phyloP scores from a whole-genome alignment of 805 yeast species.

The Candida maltosa region DNA sequence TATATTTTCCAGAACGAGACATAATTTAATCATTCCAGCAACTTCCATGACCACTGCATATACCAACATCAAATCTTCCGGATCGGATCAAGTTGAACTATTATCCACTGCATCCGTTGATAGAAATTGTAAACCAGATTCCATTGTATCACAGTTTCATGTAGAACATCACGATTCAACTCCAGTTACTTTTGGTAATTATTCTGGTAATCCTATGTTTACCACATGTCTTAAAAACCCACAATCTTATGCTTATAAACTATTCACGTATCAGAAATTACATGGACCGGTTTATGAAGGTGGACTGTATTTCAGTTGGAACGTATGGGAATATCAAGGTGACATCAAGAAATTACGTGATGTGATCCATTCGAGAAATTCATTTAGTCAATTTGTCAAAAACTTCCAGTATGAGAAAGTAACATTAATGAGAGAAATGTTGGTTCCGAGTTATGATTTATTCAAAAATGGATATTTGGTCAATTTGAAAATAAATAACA shows the following conservation, averaged over 20 bases:
- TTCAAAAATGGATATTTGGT: conserved; percentile 6
- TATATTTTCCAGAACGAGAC: too few species aligned
- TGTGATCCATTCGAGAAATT: conserved; percentile 2
- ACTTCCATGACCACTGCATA: too few species aligned
- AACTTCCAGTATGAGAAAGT: background rate
- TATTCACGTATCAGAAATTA: too few species aligned
- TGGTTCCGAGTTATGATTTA: conserved; percentile 2
- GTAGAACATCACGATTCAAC: background rate
- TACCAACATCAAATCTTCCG: too few species aligned
- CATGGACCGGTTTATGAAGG: conserved; percentile 1
- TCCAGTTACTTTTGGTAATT: conserved; percentile 4
- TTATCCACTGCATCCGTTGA: too few species aligned
- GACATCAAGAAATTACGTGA: conserved; percentile 1
- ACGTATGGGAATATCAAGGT: conserved; percentile 4
- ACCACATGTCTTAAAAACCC: background rate
- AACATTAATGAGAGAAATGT: conserved; percentile 4
- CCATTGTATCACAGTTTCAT: too few species aligned
- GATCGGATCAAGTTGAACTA: too few species aligned
- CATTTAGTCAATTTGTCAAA: conserved; percentile 1
- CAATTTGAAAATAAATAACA: background rate
- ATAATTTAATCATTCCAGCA: too few species aligned
- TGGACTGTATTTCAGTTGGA: too few species aligned
- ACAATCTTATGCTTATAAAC: too few species aligned
- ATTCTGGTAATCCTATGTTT: conserved; percentile 4
- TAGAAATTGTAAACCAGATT: too few species aligned